Percentiles rank a stretch among this genome's conserved stretches.
phyloP scores from a whole-genome alignment of 2,329 filamentous ascomycete species.

The Septoria petroselini region DNA sequence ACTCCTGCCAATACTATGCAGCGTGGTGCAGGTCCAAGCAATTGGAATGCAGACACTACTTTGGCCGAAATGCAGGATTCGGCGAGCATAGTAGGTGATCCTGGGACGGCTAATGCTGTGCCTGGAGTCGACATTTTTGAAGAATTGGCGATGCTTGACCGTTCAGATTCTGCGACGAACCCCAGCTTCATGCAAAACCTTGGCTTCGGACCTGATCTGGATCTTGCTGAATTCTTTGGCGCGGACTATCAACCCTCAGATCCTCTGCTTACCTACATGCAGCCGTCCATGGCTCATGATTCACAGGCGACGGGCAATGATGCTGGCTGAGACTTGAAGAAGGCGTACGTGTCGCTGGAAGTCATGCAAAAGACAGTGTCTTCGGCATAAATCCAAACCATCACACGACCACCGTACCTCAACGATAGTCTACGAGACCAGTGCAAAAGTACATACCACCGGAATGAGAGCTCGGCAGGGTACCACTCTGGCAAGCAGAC shows the following conservation, averaged over 20 bases:
- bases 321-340: conserved; percentile 14
- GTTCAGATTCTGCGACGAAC: conserved; percentile 54
- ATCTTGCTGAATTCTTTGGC: conserved; percentile 53
- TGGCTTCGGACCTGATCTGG: conserved; percentile 61
- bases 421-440: too few relatives aligned
- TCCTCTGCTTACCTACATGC: conserved; percentile 42
- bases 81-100: neutral
- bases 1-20: conserved; percentile 14
- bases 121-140: conserved; percentile 50
- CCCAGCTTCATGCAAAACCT: conserved; percentile 66
- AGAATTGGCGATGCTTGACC: conserved; percentile 57
- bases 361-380: too few relatives aligned
- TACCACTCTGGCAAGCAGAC: too few relatives aligned
- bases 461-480: too few relatives aligned
- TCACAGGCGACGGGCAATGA: conserved; percentile 6
- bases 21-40: conserved; percentile 4
- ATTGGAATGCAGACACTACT: conserved; percentile 12
- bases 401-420: too few relatives aligned
- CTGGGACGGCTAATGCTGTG: neutral
- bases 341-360: too few relatives aligned
- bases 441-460: too few relatives aligned
- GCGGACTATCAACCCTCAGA: conserved; percentile 45
- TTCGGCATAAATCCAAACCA: too few relatives aligned
- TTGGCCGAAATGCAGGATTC: neutral
- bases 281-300: conserved; percentile 14